Evolutionary conservation across 495 filamentous ascomycete species (phyloP), one percentile per base, ranked within the genome.

Genomic region (Glonium stellatum): DNA sequence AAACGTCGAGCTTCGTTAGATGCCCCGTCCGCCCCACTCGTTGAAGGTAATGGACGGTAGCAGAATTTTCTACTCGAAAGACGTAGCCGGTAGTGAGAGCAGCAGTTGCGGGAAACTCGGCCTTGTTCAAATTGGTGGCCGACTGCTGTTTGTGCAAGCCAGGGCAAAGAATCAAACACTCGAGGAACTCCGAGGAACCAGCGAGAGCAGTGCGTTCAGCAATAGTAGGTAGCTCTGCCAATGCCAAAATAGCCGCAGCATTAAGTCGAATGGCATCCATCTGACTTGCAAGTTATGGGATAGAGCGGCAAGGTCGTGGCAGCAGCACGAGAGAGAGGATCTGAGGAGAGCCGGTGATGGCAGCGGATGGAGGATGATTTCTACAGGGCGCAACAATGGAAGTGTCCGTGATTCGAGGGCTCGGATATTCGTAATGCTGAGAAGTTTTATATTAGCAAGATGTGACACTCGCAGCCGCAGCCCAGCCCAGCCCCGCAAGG

Each of bases 61-160:
- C 69, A 35, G 44, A 48, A 49, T 70, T 71, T 50, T 71, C 69
- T 13, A 71, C 61, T 12, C 69, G 64, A 47, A 71, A 71, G 39
- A 69, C 66, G 44, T 67, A 71, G 57, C 67, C 67, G 18, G 36
- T 66, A 12, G 68, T 50, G 13, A 50, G 18, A 27, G 47, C 47
- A 21, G 47, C 47, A 27, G 23, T 27, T 6, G 66, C 66, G 31
- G 68, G 68, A 49, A 68, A 70, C 54, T 70, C 68, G 35, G 65
- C 68, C 19, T 51, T 50, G 60, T 72, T 74, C 27, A 76, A 60
- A 21, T 70, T 68, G 8, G 69, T 34, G 2, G 80, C 82, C 4
- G 73, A 67, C 62, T 85, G 83, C 61, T 85, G 81, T 52, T 77
- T 77, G 71, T 86, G 83, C 46, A 85, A 63, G 1, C 82, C 82